Conservation (phyloP, 192 early-diverging fungal genomes). For the Coemansia sp. region DNA sequence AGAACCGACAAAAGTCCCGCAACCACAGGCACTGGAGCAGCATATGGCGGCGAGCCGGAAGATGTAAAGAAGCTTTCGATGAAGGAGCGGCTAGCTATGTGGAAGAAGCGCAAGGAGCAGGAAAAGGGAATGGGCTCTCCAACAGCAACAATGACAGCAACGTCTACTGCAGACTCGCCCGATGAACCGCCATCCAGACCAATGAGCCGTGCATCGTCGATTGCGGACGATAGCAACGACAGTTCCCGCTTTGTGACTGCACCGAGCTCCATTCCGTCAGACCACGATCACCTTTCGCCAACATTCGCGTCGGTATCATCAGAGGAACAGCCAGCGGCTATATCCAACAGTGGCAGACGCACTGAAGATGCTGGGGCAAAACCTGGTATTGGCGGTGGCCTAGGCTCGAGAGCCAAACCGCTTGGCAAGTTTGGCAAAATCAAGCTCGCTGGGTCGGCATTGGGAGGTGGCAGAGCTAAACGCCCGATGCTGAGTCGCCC, state of each 20-base stretch:
- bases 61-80: conserved; percentile 72
- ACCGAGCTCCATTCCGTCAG: conserved; percentile 22
- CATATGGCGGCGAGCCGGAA: conserved; percentile 35
- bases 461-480: background rate
- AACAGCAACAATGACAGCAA: no score
- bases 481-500: conserved; percentile 36
- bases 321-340: background rate
- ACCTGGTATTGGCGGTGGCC: background rate
- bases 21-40: background rate
- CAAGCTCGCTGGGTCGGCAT: conserved; percentile 19
- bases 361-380: background rate
- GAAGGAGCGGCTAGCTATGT: conserved; percentile 79
- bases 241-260: conserved; percentile 43
- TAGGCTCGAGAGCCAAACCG: background rate
- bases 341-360: background rate
- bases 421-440: conserved; percentile 3
- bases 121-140: conserved; percentile 7
- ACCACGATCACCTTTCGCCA: conserved; percentile 22
- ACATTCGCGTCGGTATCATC: conserved; percentile 14
- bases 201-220: conserved; percentile 17
- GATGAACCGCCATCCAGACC: conserved; percentile 11
- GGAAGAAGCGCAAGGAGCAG: conserved; percentile 69
- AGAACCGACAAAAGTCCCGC: background rate
- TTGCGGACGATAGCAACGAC: conserved; percentile 21
- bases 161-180: conserved; percentile 2